Base-by-base conservation (phyloP, 176 grass and related monocot species). In the Zea luxurians region DNA sequence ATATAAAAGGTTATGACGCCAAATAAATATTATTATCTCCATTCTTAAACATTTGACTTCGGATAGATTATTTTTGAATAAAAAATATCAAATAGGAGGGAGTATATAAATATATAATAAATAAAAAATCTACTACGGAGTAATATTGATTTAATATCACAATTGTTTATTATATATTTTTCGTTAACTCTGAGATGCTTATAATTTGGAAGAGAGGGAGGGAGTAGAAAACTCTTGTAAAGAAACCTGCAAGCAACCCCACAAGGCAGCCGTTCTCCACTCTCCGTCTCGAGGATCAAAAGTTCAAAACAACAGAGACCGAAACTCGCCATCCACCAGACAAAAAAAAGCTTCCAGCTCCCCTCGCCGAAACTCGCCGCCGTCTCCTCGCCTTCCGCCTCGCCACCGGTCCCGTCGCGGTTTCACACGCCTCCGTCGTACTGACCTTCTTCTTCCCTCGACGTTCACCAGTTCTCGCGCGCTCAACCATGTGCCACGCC, bases 311-410 rank as follows among this genome's bases (percentile, higher is more conserved):
- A 13, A 13, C 38, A 21, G 36, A 79, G 5, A 35, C 46, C 61
- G n/a, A 79, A 79, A 55, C 43, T 79, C 77, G 63, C 17, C 77
- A 41, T 53, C 62, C 47, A 41, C 76, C 76, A 52, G 34, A 5
- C 37, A 17, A 1, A 8, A 8, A 8, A 66, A 53, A 42, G 62
- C 76, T 52, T 54, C 62, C 12, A 10, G 20, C n/a, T 15, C 15
- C 16, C 16, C 42, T 58, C 73, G 10, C 35, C 76, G 54, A 4
- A 70, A 61, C 67, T 38, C 37, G 53, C 73, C 73, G 73, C 65
- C 73, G 61, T 48, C 20, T 11, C 40, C 53, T 55, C 40, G 52
- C 27, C 75, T 74, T 18, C 37, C 16, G 15, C 40, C 15, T 42
- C 46, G 41, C 20, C 20, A 4, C 60, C 44, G 36, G 5, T 61